These are phyloP conservation scores for Chaetomium olivaceum DNA, from an alignment of 2,329 filamentous ascomycete species.

Conservation along the genomic window DNA sequence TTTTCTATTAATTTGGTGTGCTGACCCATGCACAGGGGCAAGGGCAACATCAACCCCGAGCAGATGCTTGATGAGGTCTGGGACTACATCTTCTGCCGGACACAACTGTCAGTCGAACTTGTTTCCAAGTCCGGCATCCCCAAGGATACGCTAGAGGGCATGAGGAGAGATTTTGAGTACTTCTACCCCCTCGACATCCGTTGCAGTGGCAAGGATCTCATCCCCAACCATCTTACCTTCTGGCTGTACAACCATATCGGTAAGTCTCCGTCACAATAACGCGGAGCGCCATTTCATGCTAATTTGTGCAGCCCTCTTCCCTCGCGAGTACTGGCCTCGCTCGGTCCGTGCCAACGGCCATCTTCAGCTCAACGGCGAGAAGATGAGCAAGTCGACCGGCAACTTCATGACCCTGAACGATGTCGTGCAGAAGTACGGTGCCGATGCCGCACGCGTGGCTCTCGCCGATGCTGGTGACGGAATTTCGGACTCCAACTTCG, in stretches of 20 bases:
- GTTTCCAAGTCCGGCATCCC: conserved; percentile 68
- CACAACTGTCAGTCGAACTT: conserved; percentile 67
- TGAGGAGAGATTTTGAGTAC: conserved; percentile 94
- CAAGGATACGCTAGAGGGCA: conserved; percentile 69
- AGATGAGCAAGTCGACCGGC: conserved; percentile 97
- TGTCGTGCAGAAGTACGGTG: conserved; percentile 86
- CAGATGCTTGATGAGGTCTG: conserved; percentile 95
- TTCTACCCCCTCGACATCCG: conserved; percentile 92
- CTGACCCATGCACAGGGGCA: conserved; percentile 44
- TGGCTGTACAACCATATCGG: conserved; percentile 89
- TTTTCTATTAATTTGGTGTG: too few relatives aligned
- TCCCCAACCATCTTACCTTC: conserved; percentile 93
- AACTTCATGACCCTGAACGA: conserved; percentile 94
- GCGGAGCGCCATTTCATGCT: not conserved
- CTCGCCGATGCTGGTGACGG: conserved; percentile 93
- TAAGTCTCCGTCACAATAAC: not conserved
- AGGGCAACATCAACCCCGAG: conserved; percentile 69
- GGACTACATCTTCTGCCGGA: conserved; percentile 89
- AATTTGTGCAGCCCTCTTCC: conserved; percentile 64
- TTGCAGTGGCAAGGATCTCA: conserved; percentile 88
- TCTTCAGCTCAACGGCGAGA: conserved; percentile 90
- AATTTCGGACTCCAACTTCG: conserved; percentile 95
- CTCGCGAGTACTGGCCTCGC: conserved; percentile 82
- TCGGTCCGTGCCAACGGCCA: conserved; percentile 89
- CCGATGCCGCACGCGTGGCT: conserved; percentile 84